Base-by-base conservation (phyloP, 2,329 filamentous ascomycete genomes). In the Knufia petricola region DNA sequence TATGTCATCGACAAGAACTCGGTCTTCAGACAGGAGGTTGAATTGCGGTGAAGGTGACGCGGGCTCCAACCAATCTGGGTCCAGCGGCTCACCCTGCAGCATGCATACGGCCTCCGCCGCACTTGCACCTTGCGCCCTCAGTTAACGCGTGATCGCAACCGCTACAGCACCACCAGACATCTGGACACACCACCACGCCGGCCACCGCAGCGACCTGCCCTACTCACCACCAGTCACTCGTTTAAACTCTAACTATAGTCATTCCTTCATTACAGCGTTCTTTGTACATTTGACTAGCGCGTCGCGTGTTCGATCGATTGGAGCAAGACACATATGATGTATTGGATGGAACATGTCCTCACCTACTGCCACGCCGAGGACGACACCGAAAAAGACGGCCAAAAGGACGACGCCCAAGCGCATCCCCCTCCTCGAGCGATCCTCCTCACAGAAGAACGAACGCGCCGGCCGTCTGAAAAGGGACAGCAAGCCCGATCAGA, bases 361-460 rank as follows among this genome's bases (percentile, higher is more conserved):
- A 40, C 52, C 54, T 52, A 52, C 51, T 45, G 49, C 53, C 50
- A 50, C 55, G 40, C 54, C 53, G 46, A 50, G 46, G 34, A 54
- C 40, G 51, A 51, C 50, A 39, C 59, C 63, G 49, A 68, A 67
- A 63, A 60, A 64, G 55, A 64, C 60, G 36, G 63, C 63, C 49
- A 68, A 67, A 63, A 60, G 64, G 55, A 64, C 60, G 36, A 63
- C 67, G 42, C 64, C 67, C 7, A 47, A 47, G 23, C 44, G 32
- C n/a, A 28, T 19, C 24, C 32, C 44, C n/a, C 65, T 73, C 46
- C 67, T 70, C 60, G 70, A 73, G 60, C 66, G 69, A 53, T 68
- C 61, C 20, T 63, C 64, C 32, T 72, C 70, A 24, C 66, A 72
- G 49, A 64, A 64, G 38, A 73, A 74, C 53, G 64, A 69, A 57